Evolutionary conservation across 768 basidiomycete genomes (phyloP).

Genomic region (Gyrodon lividus): DNA sequence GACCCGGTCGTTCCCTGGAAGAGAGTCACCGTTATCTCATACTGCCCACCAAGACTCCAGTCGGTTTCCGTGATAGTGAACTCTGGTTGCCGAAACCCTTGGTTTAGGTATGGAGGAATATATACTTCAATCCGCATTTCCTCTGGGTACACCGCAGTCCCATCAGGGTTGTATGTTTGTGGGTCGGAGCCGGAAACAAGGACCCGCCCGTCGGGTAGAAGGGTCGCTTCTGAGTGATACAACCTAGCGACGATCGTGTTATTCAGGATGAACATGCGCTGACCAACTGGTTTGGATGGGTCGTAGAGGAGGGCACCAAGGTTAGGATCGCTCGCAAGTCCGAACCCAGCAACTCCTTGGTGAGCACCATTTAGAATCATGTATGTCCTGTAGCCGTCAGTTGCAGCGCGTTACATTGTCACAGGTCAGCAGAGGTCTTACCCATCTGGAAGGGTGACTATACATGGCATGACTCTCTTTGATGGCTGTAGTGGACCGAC

Average conservation of each 20-base stretch:
- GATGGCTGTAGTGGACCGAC: constrained; percentile 47
- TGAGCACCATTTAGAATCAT: constrained; percentile 75
- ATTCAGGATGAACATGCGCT: constrained; percentile 65
- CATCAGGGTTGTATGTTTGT: constrained; percentile 43
- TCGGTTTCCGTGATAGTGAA: constrained; percentile 60
- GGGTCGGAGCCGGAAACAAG: constrained; percentile 78
- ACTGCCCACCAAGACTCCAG: constrained; percentile 58
- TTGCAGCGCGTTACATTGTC: background rate
- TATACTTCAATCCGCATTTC: constrained; percentile 82
- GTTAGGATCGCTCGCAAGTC: constrained; percentile 64
- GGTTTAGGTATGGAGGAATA: constrained; percentile 80
- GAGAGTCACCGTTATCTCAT: constrained; percentile 48
- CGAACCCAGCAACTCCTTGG: constrained; percentile 72
- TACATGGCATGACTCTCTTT: constrained; percentile 73
- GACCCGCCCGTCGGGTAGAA: constrained; percentile 73
- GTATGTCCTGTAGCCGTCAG: constrained; percentile 54
- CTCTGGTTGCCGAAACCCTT: constrained; percentile 59
- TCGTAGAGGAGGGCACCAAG: constrained; percentile 67
- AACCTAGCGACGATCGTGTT: constrained; percentile 70
- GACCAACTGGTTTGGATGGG: constrained; percentile 54
- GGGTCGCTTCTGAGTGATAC: constrained; percentile 76
- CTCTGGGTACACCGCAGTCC: constrained; percentile 54
- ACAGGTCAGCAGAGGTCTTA: constrained; percentile 2
- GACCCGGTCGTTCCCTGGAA: constrained; percentile 39
- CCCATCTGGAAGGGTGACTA: constrained; percentile 58